Conservation (phyloP, 1,284 basidiomycete species). For the Austroboletus olivaceoglutinosus region DNA sequence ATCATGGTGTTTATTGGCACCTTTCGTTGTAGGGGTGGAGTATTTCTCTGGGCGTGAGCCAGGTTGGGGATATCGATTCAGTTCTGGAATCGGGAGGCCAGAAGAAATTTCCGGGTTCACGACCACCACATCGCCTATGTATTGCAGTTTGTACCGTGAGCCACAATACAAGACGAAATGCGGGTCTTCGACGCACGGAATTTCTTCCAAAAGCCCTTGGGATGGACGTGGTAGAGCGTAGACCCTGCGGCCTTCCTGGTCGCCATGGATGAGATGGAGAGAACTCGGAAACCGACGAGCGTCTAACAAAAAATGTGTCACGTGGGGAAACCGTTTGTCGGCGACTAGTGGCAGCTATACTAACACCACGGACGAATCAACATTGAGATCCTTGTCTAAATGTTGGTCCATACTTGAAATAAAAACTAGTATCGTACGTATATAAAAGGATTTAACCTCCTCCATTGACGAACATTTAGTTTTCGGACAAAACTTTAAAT, state of each 20-base stretch:
- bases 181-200: constrained; percentile 58
- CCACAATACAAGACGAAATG: background rate
- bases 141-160: constrained; percentile 15
- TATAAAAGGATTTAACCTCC: no score
- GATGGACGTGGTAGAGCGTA: constrained; percentile 83
- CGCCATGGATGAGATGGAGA: constrained; percentile 48
- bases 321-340: constrained; percentile 12
- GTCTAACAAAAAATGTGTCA: constrained; percentile 9
- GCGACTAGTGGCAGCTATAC: no score
- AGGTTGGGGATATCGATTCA: constrained; percentile 84
- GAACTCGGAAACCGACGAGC: background rate
- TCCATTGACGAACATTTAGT: no score
- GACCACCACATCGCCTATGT: constrained; percentile 74
- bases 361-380: no score
- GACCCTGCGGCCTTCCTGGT: constrained; percentile 76
- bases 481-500: no score
- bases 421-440: no score
- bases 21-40: constrained; percentile 84
- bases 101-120: constrained; percentile 91
- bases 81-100: constrained; percentile 76
- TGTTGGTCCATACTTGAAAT: no score
- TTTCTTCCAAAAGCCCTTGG: constrained; percentile 93
- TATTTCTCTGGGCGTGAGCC: constrained; percentile 85
- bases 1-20: constrained; percentile 38
- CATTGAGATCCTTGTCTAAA: no score